Conservation (phyloP, 345 rosid genomes). For the Limnanthes douglasii region DNA sequence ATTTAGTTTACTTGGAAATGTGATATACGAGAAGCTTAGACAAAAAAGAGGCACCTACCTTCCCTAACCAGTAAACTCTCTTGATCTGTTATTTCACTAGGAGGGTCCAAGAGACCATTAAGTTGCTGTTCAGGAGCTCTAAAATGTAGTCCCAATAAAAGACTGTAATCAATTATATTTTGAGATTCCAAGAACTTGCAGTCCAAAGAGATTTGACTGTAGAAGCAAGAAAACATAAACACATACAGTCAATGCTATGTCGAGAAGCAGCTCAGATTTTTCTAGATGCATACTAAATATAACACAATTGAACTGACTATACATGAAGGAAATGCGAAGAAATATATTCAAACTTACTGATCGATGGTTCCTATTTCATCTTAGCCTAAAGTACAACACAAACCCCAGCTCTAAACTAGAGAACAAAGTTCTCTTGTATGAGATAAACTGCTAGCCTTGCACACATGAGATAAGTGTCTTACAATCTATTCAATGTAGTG, state of each 20-base stretch:
- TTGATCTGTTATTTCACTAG: conserved; percentile 22
- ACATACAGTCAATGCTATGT: neutral
- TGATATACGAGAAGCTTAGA: too few relatives aligned
- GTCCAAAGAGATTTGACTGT: conserved; percentile 66
- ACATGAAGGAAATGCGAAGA: neutral
- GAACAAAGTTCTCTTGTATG: too few relatives aligned
- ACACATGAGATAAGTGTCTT: too few relatives aligned
- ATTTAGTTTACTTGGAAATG: too few relatives aligned
- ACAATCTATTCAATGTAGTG: too few relatives aligned
- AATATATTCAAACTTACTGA: neutral
- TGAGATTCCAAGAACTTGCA: conserved; percentile 71
- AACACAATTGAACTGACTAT: neutral
- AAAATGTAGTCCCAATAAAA: conserved; percentile 70
- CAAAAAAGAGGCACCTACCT: conserved; percentile 43
- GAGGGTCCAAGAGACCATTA: conserved; percentile 38
- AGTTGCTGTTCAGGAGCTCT: conserved; percentile 70
- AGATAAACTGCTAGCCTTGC: too few relatives aligned
- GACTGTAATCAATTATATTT: conserved; percentile 78
- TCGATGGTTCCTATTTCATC: too few relatives aligned
- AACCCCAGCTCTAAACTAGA: too few relatives aligned
- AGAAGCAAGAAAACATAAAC: conserved; percentile 1
- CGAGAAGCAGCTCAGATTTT: neutral
- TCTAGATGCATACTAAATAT: neutral
- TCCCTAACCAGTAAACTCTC: conserved; percentile 25
- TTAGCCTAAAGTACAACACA: too few relatives aligned